Evolutionary conservation across 768 basidiomycete species (phyloP).

Genomic region (Termitomyces sp.): DNA sequence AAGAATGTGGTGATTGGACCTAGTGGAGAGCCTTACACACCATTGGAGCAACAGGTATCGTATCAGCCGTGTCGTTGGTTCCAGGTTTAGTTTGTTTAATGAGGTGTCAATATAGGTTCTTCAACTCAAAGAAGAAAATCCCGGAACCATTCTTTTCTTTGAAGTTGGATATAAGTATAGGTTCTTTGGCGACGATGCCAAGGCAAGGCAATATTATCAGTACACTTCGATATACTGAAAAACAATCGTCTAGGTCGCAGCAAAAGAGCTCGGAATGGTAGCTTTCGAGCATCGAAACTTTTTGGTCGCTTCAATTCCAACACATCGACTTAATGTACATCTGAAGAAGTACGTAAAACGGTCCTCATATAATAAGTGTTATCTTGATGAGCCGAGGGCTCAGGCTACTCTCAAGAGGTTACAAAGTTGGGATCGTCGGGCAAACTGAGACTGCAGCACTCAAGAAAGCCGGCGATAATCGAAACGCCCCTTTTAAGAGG

Average conservation of each 20-base stretch:
- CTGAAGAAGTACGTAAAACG: slow-evolving; percentile 56
- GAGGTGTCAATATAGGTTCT: slow-evolving; percentile 34
- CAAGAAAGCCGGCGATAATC: slow-evolving; percentile 76
- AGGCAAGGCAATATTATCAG: slow-evolving; percentile 31
- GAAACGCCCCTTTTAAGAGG: slow-evolving; percentile 67
- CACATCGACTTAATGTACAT: slow-evolving; percentile 61
- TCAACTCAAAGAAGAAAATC: slow-evolving; percentile 57
- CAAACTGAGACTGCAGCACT: slow-evolving; percentile 87
- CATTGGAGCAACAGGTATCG: slow-evolving; percentile 66
- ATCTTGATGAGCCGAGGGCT: slow-evolving; percentile 2
- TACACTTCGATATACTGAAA: not conserved
- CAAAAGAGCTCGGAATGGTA: slow-evolving; percentile 73
- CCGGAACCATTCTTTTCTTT: slow-evolving; percentile 66
- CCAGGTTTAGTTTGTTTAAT: not conserved
- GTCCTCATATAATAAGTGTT: not conserved
- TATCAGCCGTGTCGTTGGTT: slow-evolving; percentile 9
- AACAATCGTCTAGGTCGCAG: slow-evolving; percentile 46
- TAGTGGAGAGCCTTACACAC: slow-evolving; percentile 67
- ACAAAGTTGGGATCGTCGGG: slow-evolving; percentile 79
- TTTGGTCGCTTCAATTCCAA: slow-evolving; percentile 68
- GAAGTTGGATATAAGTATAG: slow-evolving; percentile 82
- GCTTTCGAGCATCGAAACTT: slow-evolving; percentile 71
- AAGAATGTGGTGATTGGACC: slow-evolving; percentile 50
- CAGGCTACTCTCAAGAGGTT: slow-evolving; percentile 67
- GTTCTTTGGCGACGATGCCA: slow-evolving; percentile 83